Percentiles rank a stretch among this genome's conserved stretches.
Evolutionary conservation across 352 stramenopile species (phyloP).

Genomic region (Phytophthora idaei): DNA sequence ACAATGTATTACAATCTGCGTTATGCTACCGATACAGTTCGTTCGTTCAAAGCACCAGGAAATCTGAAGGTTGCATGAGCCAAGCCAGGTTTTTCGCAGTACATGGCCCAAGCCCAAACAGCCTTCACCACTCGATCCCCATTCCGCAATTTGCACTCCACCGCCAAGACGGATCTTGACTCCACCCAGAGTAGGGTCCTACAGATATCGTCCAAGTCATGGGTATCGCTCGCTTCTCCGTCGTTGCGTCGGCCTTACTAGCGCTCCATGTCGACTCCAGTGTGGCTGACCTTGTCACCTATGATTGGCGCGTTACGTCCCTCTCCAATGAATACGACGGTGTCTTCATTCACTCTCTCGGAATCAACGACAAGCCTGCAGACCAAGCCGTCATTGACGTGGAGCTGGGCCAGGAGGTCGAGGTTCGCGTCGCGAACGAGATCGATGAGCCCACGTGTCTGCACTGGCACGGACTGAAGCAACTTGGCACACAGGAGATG

Average conservation of each 20-base stretch:
- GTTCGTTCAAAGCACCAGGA: not conserved
- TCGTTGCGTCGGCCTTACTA: slow-evolving; percentile 1
- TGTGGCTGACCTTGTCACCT: slow-evolving; percentile 31
- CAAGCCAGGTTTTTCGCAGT: slow-evolving; percentile 3
- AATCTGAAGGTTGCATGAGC: slow-evolving; percentile 3
- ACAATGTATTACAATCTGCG: not conserved
- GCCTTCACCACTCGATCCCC: slow-evolving; percentile 4
- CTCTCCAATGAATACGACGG: slow-evolving; percentile 31
- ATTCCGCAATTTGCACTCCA: slow-evolving; percentile 9
- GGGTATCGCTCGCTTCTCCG: slow-evolving; percentile 6
- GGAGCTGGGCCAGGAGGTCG: slow-evolving; percentile 30
- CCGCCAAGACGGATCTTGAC: not conserved
- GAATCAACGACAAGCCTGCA: slow-evolving; percentile 38
- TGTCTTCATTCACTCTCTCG: slow-evolving; percentile 22
- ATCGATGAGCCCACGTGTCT: slow-evolving; percentile 29
- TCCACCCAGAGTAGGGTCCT: not conserved
- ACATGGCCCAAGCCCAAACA: not conserved
- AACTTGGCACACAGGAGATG: slow-evolving; percentile 44
- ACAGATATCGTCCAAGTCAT: slow-evolving; percentile 11
- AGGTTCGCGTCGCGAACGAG: slow-evolving; percentile 37
- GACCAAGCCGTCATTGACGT: slow-evolving; percentile 39
- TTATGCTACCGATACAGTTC: not conserved
- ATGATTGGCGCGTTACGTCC: slow-evolving; percentile 34
- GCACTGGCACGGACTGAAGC: slow-evolving; percentile 50
- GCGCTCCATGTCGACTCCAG: slow-evolving; percentile 3